phyloP scores from a whole-genome alignment of 306 rosid genomes.

The Glycine tomentella region DNA sequence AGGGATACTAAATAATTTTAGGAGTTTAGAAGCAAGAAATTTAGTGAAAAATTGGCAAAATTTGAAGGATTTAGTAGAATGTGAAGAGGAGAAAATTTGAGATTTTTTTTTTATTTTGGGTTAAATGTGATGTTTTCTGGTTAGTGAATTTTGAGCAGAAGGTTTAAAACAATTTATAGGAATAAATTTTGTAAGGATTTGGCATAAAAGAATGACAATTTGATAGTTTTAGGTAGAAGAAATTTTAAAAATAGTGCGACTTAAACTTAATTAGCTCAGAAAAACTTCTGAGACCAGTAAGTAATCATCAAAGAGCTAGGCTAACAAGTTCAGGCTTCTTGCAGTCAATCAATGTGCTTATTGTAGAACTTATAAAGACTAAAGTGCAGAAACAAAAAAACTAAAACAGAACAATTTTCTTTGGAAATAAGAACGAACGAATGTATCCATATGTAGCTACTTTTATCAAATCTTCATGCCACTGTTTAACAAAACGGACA shows the following conservation, averaged over 20 bases:
- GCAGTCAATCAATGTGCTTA: neutral
- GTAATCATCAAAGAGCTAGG: conserved; percentile 1
- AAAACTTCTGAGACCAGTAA: too few relatives aligned
- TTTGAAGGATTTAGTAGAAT: neutral
- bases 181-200: neutral
- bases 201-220: neutral
- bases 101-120: neutral
- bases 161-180: neutral
- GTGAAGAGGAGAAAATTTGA: neutral
- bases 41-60: too few relatives aligned
- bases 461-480: neutral
- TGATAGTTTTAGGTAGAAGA: neutral
- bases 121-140: neutral
- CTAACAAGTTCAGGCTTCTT: neutral
- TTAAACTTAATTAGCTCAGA: too few relatives aligned
- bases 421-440: neutral
- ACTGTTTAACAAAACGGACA: neutral
- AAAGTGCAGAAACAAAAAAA: conserved; percentile 18
- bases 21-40: too few relatives aligned
- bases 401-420: neutral
- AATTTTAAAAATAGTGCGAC: neutral
- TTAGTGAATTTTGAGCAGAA: neutral
- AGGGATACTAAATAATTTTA: too few relatives aligned
- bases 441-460: neutral
- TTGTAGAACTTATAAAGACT: conserved; percentile 18